phyloP scores from a whole-genome alignment of 805 yeast genomes.

The Kazachstania taianensis region DNA sequence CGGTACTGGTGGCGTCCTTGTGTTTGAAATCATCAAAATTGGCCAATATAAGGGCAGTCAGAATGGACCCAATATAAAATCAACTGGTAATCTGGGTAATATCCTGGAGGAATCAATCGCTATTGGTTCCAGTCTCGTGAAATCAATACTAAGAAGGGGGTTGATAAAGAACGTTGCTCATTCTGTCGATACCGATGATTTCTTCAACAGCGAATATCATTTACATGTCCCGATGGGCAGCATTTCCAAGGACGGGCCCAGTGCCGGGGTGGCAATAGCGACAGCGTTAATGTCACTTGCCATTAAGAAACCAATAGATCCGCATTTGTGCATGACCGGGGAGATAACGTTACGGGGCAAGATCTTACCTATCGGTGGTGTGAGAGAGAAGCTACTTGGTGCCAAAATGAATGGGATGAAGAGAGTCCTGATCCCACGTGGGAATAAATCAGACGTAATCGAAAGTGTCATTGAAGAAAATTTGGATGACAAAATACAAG shows the following conservation, averaged over 20 bases:
- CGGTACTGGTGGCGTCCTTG: conserved; percentile 74
- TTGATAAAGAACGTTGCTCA: conserved; percentile 26
- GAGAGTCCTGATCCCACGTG: conserved; percentile 84
- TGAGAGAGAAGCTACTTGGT: conserved; percentile 82
- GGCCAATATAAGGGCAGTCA: conserved; percentile 31
- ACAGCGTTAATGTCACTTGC: conserved; percentile 75
- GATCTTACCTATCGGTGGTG: conserved; percentile 76
- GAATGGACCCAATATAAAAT: conserved; percentile 41
- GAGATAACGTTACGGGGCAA: conserved; percentile 77
- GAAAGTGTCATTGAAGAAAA: conserved; percentile 22
- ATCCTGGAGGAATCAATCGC: conserved; percentile 93
- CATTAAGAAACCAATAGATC: conserved; percentile 47
- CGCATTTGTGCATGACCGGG: conserved; percentile 78
- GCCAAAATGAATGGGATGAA: conserved; percentile 88
- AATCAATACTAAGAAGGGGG: conserved; percentile 40
- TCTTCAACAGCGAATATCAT: conserved; percentile 61
- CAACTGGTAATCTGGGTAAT: conserved; percentile 91
- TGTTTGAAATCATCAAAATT: conserved; percentile 65
- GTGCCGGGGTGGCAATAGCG: conserved; percentile 69
- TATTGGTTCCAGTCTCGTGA: conserved; percentile 80
- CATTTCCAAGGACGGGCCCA: conserved; percentile 53
- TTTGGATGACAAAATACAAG: not conserved
- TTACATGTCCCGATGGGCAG: conserved; percentile 89
- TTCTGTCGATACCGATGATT: conserved; percentile 43
- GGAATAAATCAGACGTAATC: conserved; percentile 71